Conservation (phyloP, 2,329 filamentous ascomycete species). For the Niveomyces coronatus region DNA sequence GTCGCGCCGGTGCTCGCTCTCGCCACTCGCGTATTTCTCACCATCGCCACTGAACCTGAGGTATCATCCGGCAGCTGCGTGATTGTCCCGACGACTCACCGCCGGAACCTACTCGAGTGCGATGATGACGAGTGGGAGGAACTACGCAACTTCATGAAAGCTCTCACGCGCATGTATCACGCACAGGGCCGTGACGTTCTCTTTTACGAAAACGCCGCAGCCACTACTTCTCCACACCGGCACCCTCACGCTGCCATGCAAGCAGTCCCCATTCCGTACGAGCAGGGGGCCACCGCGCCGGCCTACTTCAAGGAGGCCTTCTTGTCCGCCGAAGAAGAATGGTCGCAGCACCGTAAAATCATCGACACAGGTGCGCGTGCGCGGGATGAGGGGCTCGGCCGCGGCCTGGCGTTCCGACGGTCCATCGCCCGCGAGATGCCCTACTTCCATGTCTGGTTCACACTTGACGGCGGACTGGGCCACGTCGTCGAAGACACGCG, state of each 20-base stretch:
- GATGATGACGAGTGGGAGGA: slow-evolving; percentile 99
- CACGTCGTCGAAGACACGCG: slow-evolving; percentile 83
- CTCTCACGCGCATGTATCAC: slow-evolving; percentile 85
- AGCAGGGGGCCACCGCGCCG: slow-evolving; percentile 80
- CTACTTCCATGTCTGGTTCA: slow-evolving; percentile 97
- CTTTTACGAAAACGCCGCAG: slow-evolving; percentile 95
- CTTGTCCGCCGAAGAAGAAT: slow-evolving; percentile 77
- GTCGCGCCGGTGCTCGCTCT: slow-evolving; percentile 78
- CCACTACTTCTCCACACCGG: slow-evolving; percentile 62
- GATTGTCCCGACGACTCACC: slow-evolving; percentile 82
- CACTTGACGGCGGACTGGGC: slow-evolving; percentile 80
- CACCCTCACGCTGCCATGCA: slow-evolving; percentile 78
- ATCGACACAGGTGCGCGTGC: slow-evolving; percentile 71
- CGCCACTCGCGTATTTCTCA: slow-evolving; percentile 77
- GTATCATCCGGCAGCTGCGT: slow-evolving; percentile 73
- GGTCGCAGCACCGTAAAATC: slow-evolving; percentile 89
- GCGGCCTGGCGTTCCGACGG: slow-evolving; percentile 69
- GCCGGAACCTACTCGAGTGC: slow-evolving; percentile 86
- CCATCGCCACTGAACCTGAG: slow-evolving; percentile 82
- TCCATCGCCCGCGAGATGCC: slow-evolving; percentile 91
- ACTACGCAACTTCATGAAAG: slow-evolving; percentile 98
- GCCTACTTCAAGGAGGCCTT: slow-evolving; percentile 96
- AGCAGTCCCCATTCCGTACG: slow-evolving; percentile 79
- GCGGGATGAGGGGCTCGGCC: slow-evolving; percentile 55
- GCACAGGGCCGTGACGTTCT: slow-evolving; percentile 84